Evolutionary conservation across 108 stramenopile species (phyloP), one percentile per base, ranked within the genome.

Genomic region (Phaeodactylum tricornutum): DNA sequence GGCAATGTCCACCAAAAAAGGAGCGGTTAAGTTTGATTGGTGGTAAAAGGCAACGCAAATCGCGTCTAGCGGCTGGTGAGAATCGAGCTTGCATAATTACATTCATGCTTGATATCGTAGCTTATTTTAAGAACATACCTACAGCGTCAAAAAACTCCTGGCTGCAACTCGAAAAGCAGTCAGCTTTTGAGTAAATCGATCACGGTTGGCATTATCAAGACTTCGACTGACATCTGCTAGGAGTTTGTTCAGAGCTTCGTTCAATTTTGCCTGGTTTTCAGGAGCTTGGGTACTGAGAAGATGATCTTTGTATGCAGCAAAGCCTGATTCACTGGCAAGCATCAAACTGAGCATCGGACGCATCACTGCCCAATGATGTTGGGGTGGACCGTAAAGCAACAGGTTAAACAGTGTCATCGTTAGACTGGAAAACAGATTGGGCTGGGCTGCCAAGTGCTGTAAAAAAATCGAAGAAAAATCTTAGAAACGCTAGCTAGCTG

Each of bases 301-400:
- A 55, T 93, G 79, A 38, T 89, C 81, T 74, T 92, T 93, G 90
- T 95, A 96, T 6, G 71, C 63, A 17, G 73, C 71, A 59, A 92
- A 98, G 34, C 84, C 88, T 23, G 79, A 66, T 66, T 96, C 95
- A 34, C 80, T 87, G 15, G 94, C 93, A 21, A 98, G 62, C 84
- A 96, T 84, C 19, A 96, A 74, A 70, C 84, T 87, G n/a, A 98
- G 79, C 89, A 98, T 93, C 5, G 97, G 97, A 24, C 94, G 72
- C 69, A 95, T 94, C 17, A 98, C 84, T 28, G 97, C 93, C 95
- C 95, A 98, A 55, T 96, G 97, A 59, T 94, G 95, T 47, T 82
- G 81, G 31, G 93, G 86, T 20, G 87, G 74, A 25, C 92, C 94
- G 62, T 96, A 98, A 6, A 96, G 67, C 29, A 98, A 66, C 30